These are phyloP conservation scores for Zygotorulaspora mrakii DNA, from an alignment of 1,139 yeast species.

Conservation along the genomic window DNA sequence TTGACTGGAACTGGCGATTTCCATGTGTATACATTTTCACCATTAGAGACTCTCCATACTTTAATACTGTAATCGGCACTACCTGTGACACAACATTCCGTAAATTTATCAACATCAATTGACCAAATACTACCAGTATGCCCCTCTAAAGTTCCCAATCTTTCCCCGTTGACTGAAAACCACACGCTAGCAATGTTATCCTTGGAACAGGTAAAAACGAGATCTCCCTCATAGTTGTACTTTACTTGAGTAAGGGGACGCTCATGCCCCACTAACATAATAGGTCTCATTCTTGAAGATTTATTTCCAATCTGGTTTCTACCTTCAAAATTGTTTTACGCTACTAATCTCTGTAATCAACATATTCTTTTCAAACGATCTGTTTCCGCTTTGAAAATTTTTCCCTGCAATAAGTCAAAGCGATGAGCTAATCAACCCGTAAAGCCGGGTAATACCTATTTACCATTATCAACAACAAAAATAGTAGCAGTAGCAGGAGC, in stretches of 20 bases:
- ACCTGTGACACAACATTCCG: conserved; percentile 76
- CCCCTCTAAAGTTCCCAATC: conserved; percentile 87
- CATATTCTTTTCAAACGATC: background rate
- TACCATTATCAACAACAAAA: too few species aligned
- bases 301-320: background rate
- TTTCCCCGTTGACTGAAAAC: conserved; percentile 94
- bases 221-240: conserved; percentile 92
- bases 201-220: conserved; percentile 87
- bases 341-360: background rate
- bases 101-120: conserved; percentile 73
- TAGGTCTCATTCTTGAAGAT: conserved; percentile 46
- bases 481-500: too few species aligned
- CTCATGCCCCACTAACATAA: conserved; percentile 70
- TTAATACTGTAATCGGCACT: conserved; percentile 86
- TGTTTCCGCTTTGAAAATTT: conserved; percentile 5
- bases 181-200: conserved; percentile 88
- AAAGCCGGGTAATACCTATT: conserved; percentile 3
- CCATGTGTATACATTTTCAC: conserved; percentile 74
- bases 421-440: too few species aligned
- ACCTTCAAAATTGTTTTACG: background rate
- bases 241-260: conserved; percentile 89
- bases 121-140: conserved; percentile 97
- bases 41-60: conserved; percentile 80
- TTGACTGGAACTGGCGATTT: conserved; percentile 80
- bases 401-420: conserved; percentile 2